Conservation (phyloP, 768 basidiomycete species). For the Aureoboletus auriporus region DNA sequence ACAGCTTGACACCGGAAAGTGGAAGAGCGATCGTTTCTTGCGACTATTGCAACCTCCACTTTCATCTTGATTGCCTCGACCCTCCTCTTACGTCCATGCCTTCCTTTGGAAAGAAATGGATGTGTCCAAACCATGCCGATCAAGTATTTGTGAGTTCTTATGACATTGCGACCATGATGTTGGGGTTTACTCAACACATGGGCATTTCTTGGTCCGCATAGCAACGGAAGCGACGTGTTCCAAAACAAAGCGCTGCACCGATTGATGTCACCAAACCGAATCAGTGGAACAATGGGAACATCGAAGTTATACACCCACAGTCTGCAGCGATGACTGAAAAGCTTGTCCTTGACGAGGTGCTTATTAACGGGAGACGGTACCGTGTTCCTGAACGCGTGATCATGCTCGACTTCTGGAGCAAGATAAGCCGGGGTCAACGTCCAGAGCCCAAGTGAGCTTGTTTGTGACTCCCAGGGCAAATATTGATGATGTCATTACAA, state of each 20-base stretch:
- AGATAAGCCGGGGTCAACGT: constrained; percentile 49
- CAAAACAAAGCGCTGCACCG: constrained; percentile 60
- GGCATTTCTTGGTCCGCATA: constrained; percentile 30
- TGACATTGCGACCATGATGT: background rate
- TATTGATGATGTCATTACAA: background rate
- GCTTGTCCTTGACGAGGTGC: constrained; percentile 71
- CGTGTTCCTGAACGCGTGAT: constrained; percentile 90
- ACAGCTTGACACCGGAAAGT: constrained; percentile 43
- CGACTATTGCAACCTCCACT: constrained; percentile 91
- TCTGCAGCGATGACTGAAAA: constrained; percentile 42
- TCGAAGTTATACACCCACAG: constrained; percentile 77
- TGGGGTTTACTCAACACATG: background rate
- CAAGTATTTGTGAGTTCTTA: constrained; percentile 62
- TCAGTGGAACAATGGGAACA: constrained; percentile 87
- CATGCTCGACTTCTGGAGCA: constrained; percentile 94
- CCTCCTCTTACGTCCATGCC: constrained; percentile 88
- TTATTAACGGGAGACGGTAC: constrained; percentile 87
- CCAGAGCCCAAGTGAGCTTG: constrained; percentile 39
- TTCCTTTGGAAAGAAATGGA: constrained; percentile 88
- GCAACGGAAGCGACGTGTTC: constrained; percentile 77
- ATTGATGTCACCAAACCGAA: constrained; percentile 74
- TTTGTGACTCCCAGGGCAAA: background rate
- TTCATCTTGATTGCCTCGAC: constrained; percentile 95
- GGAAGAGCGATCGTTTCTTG: constrained; percentile 86
- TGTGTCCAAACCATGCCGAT: constrained; percentile 98